Evolutionary conservation across 192 early-diverging fungal genomes (phyloP), one percentile per base, ranked within the genome.

Genomic region (Coemansia sp.): DNA sequence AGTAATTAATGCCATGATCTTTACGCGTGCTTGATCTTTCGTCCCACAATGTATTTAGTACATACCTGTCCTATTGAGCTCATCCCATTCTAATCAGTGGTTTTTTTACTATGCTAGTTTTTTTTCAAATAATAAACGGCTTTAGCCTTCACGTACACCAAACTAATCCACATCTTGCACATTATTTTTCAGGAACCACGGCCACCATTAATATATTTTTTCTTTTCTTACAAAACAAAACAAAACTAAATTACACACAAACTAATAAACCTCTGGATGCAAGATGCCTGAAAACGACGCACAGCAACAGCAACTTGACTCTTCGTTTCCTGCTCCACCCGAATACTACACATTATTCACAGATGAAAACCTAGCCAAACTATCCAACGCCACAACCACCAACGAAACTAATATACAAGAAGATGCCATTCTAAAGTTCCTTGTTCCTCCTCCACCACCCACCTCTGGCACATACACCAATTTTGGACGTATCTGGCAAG

Each of bases 401-500:
- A 25, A 15, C 39, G 17, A 24, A 20, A 55, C 53, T 11, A 29
- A 51, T 1, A 40, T 52, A 38, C 50, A 55, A 44, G 64, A 70
- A 6, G 39, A 72, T 29, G 30, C 60, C 4, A 77, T 70, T 7
- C 58, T 85, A 10, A 57, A 56, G n/a, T 77, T 78, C 26, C 81
- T 85, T 8, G 72, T 79, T n/a, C 30, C 30, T 24, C 75, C 81
- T 32, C 68, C 72, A 42, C 77, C 80, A 3, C 72, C 81, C 14
- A 40, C 63, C 3, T 62, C 70, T 7, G 83, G 80, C 23, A 53
- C 60, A 1, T 89, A 86, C 40, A 54, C 63, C 30, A 54, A 78
- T 22, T 89, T 89, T 81, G 83, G 81, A n/a, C 81, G 80, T n/a
- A 37, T 63, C 32, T 89, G 84, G 84, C 82, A 78, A 36, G 85